Base-by-base conservation (phyloP, 2,329 filamentous ascomycete species). In the Zymoseptoria tritici region DNA sequence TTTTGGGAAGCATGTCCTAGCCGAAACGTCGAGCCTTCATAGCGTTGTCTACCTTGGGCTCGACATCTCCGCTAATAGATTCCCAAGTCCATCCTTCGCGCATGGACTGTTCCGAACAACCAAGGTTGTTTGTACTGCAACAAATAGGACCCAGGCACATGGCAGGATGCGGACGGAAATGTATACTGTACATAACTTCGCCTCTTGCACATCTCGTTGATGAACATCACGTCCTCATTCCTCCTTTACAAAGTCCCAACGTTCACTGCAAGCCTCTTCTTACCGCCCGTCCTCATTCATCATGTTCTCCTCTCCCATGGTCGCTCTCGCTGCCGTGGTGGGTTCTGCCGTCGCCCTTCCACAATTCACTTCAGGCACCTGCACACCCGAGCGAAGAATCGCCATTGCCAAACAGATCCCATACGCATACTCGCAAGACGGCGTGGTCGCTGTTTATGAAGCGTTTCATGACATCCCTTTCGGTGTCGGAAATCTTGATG, bases 401-500 rank as follows among this genome's bases (percentile, higher is more conserved):
- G 29, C 19, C 9, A 53, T 19, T 6, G 8, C 24, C 9, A 53
- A 57, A 19, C 54, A 57, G 8, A 29, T 62, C 3, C 60, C 60
- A 16, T 56, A 51, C 29, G 57, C 60, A 9, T 62, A 62, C 36
- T 53, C 60, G n/a, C 54, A 62, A 22, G 36, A 54, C 13, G 57
- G 49, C 13, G 46, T 52, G 8, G 42, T 49, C n/a, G 51, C 60
- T 1, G 56, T 55, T 1, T 53, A 54, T 16, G 51, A 56, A 4
- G 55, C 54, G 9, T 62, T 62, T 49, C 29, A n/a, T 13, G 51
- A 19, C 2, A 62, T 62, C 24, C 60, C 57, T 1, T 62, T 62
- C 19, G 60, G 60, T 8, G 60, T 59, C 1, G 36, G 31, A 13
- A 51, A 59, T 49, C 60, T 57, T n/a, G 20, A 49, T n/a, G 60